These are phyloP conservation scores for Austropuccinia psidii DNA, from an alignment of 1,284 basidiomycete genomes.

Conservation along the genomic window DNA sequence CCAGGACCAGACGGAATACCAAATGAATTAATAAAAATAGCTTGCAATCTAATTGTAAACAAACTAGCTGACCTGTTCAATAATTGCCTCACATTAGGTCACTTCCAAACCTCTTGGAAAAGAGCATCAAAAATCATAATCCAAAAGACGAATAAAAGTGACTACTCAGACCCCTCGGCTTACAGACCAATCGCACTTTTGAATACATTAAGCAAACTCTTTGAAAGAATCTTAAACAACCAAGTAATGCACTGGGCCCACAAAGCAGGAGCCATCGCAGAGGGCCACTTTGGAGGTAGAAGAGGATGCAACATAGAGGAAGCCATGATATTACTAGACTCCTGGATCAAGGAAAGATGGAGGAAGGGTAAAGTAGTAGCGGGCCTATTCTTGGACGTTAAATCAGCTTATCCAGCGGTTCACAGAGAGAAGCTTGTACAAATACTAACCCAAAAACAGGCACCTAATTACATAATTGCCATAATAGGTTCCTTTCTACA, in stretches of 20 bases:
- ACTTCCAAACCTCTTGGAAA: background rate
- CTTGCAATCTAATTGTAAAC: background rate
- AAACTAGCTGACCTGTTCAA: background rate
- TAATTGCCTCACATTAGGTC: background rate
- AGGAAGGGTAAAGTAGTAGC: background rate
- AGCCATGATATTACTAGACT: background rate
- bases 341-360: slow-evolving; percentile 14
- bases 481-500: background rate
- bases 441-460: background rate
- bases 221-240: background rate
- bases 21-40: background rate
- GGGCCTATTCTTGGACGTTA: background rate
- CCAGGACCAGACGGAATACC: background rate
- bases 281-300: slow-evolving; percentile 14
- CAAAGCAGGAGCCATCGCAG: background rate
- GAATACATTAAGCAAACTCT: background rate
- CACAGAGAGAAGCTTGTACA: background rate
- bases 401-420: slow-evolving; percentile 1
- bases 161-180: background rate
- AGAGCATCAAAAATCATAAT: slow-evolving; percentile 1
- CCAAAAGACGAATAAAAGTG: background rate
- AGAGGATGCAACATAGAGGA: background rate
- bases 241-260: slow-evolving; percentile 10
- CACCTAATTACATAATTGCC: background rate
- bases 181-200: slow-evolving; percentile 15